Base-by-base conservation (phyloP, 495 filamentous ascomycete species). In the Penicillium parvum region DNA sequence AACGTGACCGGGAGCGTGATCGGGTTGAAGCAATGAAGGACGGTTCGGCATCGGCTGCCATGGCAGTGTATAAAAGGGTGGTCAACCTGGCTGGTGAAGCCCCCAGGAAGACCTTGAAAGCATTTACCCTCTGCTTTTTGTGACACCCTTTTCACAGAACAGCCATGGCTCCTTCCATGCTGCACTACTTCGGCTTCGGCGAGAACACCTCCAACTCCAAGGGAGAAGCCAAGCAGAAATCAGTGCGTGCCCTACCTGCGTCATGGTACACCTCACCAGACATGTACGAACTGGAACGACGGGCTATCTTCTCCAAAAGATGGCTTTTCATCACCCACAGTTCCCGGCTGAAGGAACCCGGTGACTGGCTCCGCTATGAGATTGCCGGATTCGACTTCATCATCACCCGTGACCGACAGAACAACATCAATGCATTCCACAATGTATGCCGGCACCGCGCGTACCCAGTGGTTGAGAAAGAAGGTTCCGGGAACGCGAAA, bases 381-480 rank as follows among this genome's bases (percentile, higher is more conserved):
- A 44, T 75, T 6, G 73, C 74, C 3, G 71, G 70, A 3, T 78
- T 67, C 43, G 53, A 67, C 27, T 73, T 78, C 38, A 56, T 78
- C 49, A 43, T 78, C 17, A 58, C 57, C 34, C 56, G 58, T 6
- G 73, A 75, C 38, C 68, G 70, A 29, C 48, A 73, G 15, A 67
- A 63, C 15, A 58, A 59, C 4, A 58, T 78, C 52, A 75, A 73
- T 27, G 74, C 64, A 3, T 78, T 79, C 58, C 72, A 78, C 60
- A 78, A 78, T 41, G 68, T 76, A 10, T 79, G 76, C 52, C 43
- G 75, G 37, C 76, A 79, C 37, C 70, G 74, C 7, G 74, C 76
- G 12, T 78, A 70, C 50, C 74, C 74, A 3, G 65, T 80, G 10
- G 65, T 77, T n/a, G 63, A 68, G 25, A 65, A 67, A 29, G 49